These are phyloP conservation scores for Gnaphalium uliginosum DNA, from an alignment of 129 eudicot species.

Conservation along the genomic window DNA sequence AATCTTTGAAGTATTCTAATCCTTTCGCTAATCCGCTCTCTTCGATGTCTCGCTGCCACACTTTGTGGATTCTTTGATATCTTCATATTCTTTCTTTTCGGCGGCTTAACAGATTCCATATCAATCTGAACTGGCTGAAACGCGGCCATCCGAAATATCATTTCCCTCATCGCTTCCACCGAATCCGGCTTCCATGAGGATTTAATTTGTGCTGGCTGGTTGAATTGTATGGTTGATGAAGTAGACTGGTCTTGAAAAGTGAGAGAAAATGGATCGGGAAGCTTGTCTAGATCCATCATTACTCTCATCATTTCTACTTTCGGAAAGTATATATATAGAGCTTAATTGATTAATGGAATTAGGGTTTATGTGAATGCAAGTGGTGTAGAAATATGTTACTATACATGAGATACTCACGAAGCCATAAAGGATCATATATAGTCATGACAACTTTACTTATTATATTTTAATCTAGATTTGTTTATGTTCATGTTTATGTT, in stretches of 20 bases:
- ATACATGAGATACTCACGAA: neutral
- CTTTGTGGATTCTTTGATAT: conserved; percentile 87
- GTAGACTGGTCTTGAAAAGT: conserved; percentile 21
- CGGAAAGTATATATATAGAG: neutral
- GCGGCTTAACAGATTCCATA: conserved; percentile 82
- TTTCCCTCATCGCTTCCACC: conserved; percentile 86
- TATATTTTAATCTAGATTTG: neutral
- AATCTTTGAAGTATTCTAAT: conserved; percentile 82
- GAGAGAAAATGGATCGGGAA: conserved; percentile 28
- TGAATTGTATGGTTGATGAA: too few relatives aligned
- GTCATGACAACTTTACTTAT: neutral
- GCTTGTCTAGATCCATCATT: conserved; percentile 32
- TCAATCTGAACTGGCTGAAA: conserved; percentile 89
- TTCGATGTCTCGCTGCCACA: conserved; percentile 83
- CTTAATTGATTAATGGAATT: conserved; percentile 1
- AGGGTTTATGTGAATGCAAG: conserved; percentile 21
- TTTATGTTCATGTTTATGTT: neutral
- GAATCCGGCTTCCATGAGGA: conserved; percentile 39
- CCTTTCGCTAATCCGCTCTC: conserved; percentile 87
- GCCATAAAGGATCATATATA: conserved; percentile 23
- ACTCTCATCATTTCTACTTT: conserved; percentile 25
- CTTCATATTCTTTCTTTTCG: conserved; percentile 74
- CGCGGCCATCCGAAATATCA: conserved; percentile 79
- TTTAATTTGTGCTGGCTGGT: neutral
- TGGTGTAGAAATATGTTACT: conserved; percentile 21